A percentile compares a stretch with the other conserved stretches of the same genome.
Evolutionary conservation across 352 stramenopile genomes (phyloP).

Genomic region (Phytophthora megakarya): DNA sequence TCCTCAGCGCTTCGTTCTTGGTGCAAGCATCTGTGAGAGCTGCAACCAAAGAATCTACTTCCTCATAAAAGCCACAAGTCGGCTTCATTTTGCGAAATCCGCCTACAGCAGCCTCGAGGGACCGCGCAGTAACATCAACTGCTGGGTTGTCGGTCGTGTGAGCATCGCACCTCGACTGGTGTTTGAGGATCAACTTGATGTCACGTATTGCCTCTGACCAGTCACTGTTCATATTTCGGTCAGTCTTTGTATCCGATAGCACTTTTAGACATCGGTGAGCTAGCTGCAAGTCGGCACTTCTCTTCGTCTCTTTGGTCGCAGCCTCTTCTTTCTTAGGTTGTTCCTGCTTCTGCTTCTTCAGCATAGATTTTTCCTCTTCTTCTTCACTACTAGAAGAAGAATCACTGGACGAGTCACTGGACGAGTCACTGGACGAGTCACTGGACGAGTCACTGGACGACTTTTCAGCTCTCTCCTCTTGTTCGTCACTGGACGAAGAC

Average conservation of each 20-base stretch:
- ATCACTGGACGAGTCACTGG: no score
- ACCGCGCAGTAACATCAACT: slow-evolving; percentile 22
- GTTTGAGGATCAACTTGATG: slow-evolving; percentile 25
- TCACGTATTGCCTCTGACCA: slow-evolving; percentile 20
- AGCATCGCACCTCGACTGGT: slow-evolving; percentile 11
- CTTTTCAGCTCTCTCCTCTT: no score
- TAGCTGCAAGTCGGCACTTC: slow-evolving; percentile 11
- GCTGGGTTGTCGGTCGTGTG: slow-evolving; percentile 16
- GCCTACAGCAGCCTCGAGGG: slow-evolving; percentile 18
- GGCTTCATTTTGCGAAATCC: slow-evolving; percentile 19
- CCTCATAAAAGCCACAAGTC: slow-evolving; percentile 14
- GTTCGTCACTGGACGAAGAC: no score
- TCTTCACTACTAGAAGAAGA: no score
- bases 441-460: no score
- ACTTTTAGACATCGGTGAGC: slow-evolving; percentile 17
- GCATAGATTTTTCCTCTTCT: no score
- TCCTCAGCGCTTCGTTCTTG: slow-evolving; percentile 29
- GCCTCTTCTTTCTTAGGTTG: no score
- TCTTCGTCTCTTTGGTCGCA: no score
- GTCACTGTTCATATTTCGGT: slow-evolving; percentile 6
- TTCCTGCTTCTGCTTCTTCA: no score
- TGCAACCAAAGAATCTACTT: slow-evolving; percentile 20
- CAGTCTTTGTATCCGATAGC: slow-evolving; percentile 11
- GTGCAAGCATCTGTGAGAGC: slow-evolving; percentile 30
- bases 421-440: no score